Percentiles rank a stretch among this genome's conserved stretches.
These are phyloP conservation scores for Alternaria gaisen DNA, from an alignment of 2,329 filamentous ascomycete species.

Conservation along the genomic window DNA sequence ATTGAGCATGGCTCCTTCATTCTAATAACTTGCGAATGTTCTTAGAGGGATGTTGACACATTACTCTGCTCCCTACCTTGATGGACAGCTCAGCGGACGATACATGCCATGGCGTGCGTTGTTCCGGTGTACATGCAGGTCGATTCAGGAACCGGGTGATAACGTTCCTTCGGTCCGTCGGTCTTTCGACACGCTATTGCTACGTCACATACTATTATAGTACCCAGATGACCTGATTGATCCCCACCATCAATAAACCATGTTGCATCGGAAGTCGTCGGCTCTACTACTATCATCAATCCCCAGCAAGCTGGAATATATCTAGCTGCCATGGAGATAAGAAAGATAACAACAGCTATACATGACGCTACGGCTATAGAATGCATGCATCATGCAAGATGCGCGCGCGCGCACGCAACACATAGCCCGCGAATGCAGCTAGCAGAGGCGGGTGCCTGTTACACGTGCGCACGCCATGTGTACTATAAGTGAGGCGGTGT, in stretches of 20 bases:
- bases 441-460: constrained; percentile 17
- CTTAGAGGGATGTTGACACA: too few species aligned
- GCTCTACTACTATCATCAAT: too few species aligned
- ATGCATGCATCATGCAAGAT: neutral
- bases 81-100: too few species aligned
- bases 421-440: neutral
- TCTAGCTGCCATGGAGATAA: too few species aligned
- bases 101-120: neutral
- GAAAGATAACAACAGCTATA: neutral
- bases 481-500: neutral
- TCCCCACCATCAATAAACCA: too few species aligned
- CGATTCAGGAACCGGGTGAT: neutral
- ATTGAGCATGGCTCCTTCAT: neutral
- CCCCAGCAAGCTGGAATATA: too few species aligned
- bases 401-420: neutral
- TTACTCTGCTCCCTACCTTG: too few species aligned
- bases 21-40: too few species aligned
- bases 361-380: neutral
- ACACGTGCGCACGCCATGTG: constrained; percentile 19
- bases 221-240: too few species aligned
- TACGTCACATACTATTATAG: too few species aligned
- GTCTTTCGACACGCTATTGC: too few species aligned
- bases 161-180: neutral
- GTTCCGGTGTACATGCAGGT: neutral
- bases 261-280: too few species aligned